phyloP scores from a whole-genome alignment of 371 early-diverging fungal genomes.

The Apophysomyces ossiformis region DNA sequence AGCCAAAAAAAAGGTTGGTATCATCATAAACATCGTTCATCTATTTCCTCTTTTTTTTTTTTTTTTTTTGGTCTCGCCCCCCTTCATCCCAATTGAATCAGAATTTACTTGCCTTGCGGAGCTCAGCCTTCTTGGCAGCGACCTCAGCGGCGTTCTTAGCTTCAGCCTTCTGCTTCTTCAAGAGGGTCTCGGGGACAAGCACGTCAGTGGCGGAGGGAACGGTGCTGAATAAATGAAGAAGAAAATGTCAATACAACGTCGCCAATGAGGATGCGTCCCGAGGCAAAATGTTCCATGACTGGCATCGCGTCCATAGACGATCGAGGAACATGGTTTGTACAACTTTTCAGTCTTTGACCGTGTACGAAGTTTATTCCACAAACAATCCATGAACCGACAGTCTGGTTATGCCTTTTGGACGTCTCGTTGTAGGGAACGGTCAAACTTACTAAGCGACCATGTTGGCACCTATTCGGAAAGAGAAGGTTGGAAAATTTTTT shows the following conservation, averaged over 20 bases:
- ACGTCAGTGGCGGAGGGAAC: conserved; percentile 60
- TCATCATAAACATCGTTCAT: conserved; percentile 26
- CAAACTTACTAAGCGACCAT: conserved; percentile 13
- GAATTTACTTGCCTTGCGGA: conserved; percentile 57
- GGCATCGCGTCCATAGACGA: conserved; percentile 8
- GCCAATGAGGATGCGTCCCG: not conserved
- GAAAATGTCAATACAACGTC: not conserved
- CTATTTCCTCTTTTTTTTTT: not conserved
- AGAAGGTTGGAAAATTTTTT: conserved; percentile 11
- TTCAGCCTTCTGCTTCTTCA: conserved; percentile 93
- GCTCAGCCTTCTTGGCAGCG: conserved; percentile 52
- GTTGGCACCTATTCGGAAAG: conserved; percentile 19
- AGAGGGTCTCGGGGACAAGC: conserved; percentile 87
- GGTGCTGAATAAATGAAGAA: conserved; percentile 23
- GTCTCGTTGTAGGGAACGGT: conserved; percentile 1
- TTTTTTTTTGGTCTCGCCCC: not conserved
- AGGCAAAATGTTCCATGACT: not conserved
- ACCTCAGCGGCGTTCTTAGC: conserved; percentile 72
- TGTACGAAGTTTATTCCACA: not conserved
- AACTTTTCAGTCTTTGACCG: not conserved
- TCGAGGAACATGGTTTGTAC: not conserved
- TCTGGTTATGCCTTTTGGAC: too few species aligned
- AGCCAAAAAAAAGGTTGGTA: conserved; percentile 27
- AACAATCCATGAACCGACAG: too few species aligned
- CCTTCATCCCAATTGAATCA: too few species aligned